Evolutionary conservation across 208 protist genomes (phyloP).

Genomic region (Novymonas esmeraldas): DNA sequence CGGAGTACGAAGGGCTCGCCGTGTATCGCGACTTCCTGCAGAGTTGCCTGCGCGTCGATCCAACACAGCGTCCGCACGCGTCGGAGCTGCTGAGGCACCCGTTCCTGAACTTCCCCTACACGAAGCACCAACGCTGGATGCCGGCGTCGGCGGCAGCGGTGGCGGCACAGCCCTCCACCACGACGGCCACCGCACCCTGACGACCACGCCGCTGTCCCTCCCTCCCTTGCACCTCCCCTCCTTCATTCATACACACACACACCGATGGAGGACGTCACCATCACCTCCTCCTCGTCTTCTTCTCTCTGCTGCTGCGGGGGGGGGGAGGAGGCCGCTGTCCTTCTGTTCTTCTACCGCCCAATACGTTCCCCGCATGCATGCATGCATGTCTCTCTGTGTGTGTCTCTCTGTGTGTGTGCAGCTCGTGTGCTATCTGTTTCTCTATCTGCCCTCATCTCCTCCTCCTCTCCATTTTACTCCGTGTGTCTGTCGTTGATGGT

Average conservation of each 20-base stretch:
- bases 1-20: constrained; percentile 36
- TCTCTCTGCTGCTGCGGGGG: too few species aligned
- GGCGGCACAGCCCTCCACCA: background rate
- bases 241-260: background rate
- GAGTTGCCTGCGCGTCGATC: constrained; percentile 48
- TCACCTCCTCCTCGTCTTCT: too few species aligned
- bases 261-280: too few species aligned
- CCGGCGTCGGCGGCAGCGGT: background rate
- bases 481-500: background rate
- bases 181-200: background rate
- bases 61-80: constrained; percentile 50
- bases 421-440: background rate
- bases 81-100: constrained; percentile 50
- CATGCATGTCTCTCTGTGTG: background rate
- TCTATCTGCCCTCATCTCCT: background rate
- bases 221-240: background rate
- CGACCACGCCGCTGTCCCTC: background rate
- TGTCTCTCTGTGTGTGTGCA: background rate
- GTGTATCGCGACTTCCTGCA: constrained; percentile 65
- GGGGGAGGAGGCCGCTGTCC: background rate
- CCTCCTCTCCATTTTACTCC: background rate
- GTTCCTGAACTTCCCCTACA: constrained; percentile 47
- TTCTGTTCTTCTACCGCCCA: background rate
- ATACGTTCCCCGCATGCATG: background rate
- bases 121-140: constrained; percentile 59